Evolutionary conservation across 768 basidiomycete species (phyloP), one percentile per base, ranked within the genome.

Genomic region (Lanmaoa pseudosensibilis): DNA sequence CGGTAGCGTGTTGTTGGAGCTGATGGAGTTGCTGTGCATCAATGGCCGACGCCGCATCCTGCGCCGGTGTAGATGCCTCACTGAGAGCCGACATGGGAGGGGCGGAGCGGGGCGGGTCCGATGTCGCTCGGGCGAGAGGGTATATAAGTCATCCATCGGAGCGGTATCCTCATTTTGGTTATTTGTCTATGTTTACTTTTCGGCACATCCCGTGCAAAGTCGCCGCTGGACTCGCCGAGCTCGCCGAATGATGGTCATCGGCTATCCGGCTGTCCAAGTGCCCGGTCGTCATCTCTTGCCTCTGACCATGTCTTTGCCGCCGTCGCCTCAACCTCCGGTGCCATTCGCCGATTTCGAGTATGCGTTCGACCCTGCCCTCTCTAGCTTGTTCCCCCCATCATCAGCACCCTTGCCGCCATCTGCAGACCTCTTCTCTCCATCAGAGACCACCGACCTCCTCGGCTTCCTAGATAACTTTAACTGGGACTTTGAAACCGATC

Each of bases 391-490:
- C 59, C 67, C 71, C 6, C 83, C 86, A 0, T 76, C 80, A 13
- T 82, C 84, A 0, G 80, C 82, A 0, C 82, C 87, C 0, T 69
- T 89, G 0, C 87, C 88, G 0, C 75, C 88, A 0, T 88, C 89
- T 8, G 84, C 87, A 25, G 88, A 88, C 68, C 84, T 93, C 61
- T 89, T 93, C 71, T 88, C 90, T 10, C 78, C 83, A 0, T 80
- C 85, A 58, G 91, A 93, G 73, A 88, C 88, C 6, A 87, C 85
- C 0, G 85, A 90, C 71, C 77, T 93, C 51, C 79, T 92, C 57
- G 86, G 87, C 54, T 93, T 93, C 69, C 83, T 93, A 69, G 90
- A 92, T 73, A 86, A 85, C 71, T 90, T 92, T 65, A 80, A 77
- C 64, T 86, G 84, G 84, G 86, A 88, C 52, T 76, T 83, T 56